Base-by-base conservation (phyloP, 2,329 filamentous ascomycete genomes). In the Pyricularia sp. region DNA sequence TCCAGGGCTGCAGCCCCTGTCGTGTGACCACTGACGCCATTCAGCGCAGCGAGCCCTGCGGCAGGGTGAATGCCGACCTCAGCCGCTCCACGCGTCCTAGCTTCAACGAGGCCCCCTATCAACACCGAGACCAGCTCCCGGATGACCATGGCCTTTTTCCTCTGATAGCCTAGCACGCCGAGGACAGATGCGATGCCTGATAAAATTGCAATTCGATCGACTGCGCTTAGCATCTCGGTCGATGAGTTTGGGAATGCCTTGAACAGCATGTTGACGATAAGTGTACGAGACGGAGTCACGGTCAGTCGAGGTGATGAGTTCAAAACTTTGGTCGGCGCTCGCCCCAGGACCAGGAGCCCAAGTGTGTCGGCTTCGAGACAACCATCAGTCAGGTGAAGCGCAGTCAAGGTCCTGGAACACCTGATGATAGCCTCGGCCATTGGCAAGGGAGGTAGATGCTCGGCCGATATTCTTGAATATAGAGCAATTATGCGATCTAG, bases 21-120 rank as follows among this genome's bases (percentile, higher is more conserved):
- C 65, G 78, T 81, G 57, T 80, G 80, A 1, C 80, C 79, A 65
- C 77, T 78, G 2, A 78, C 75, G 12, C 83, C 78, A 68, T 86
- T 88, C 33, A 94, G 78, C 13, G 88, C 87, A 30, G 91, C 87
- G 63, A 97, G 78, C 0, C 91, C 93, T 10, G 93, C 91, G 22
- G 93, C 93, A 55, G 94, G 94, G 76, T 97, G 93, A 44, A 99
- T 91, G 3, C 93, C 94, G 71, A 94, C 90, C 72, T 97, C 94
- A n/a, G 94, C 93, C 55, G 94, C 94, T 35, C 93, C 93, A 62
- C 93, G 84, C 61, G 96, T 97, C 53, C 94, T 85, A 19, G 94
- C 94, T 75, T 97, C 91, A 4, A 96, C 88, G 9, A 99, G 81
- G 2, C 90, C 92, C 40, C 88, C 88, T 64, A 96, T 90, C 55